phyloP scores from a whole-genome alignment of 345 rosid species.

The Ceriops decandra region DNA sequence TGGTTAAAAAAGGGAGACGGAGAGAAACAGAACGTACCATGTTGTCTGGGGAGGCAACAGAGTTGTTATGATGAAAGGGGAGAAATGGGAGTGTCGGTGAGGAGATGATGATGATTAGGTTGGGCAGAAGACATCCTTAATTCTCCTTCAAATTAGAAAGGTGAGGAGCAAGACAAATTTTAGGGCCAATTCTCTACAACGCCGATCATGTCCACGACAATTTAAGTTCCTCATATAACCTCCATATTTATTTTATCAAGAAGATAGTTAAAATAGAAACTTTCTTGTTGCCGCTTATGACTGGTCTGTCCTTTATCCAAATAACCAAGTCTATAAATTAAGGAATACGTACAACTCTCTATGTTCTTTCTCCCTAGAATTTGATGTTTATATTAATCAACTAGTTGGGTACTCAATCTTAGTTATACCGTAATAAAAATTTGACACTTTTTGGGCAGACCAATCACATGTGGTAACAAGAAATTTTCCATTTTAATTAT shows the following conservation, averaged over 20 bases:
- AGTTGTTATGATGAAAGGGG: slow-evolving; percentile 18
- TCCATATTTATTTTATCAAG: background rate
- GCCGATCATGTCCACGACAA: slow-evolving; percentile 27
- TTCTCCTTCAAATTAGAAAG: slow-evolving; percentile 20
- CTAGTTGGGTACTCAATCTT: too few relatives aligned
- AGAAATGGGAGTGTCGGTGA: slow-evolving; percentile 17
- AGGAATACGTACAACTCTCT: too few relatives aligned
- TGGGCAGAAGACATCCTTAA: slow-evolving; percentile 44
- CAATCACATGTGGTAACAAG: background rate
- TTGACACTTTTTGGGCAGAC: too few relatives aligned
- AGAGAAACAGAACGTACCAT: slow-evolving; percentile 40
- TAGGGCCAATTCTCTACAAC: slow-evolving; percentile 34
- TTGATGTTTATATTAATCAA: too few relatives aligned
- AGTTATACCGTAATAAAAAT: too few relatives aligned
- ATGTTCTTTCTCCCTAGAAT: too few relatives aligned
- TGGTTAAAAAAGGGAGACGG: background rate
- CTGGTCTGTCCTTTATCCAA: too few relatives aligned
- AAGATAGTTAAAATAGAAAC: background rate
- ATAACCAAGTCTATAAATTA: too few relatives aligned
- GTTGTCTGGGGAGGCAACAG: slow-evolving; percentile 25
- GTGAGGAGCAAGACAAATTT: slow-evolving; percentile 33
- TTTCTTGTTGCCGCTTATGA: background rate
- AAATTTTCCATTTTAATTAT: background rate
- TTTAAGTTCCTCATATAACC: background rate
- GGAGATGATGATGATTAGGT: background rate